Conservation (phyloP, 169 alveolate species). For the Cardiosporidium cionae region DNA sequence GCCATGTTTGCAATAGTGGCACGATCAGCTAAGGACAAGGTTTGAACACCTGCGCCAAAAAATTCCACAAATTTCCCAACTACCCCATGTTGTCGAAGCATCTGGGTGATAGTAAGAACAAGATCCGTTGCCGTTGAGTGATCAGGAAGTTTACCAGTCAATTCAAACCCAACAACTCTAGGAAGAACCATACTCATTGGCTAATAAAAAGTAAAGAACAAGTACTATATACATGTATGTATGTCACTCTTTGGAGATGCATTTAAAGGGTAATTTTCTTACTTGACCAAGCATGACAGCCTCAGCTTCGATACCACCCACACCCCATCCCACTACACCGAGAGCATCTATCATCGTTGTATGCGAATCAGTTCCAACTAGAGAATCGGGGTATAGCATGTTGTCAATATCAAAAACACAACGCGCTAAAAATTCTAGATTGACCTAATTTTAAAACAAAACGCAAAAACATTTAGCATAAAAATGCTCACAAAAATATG, state of each 20-base stretch:
- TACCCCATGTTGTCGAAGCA: conserved; percentile 85
- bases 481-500: too few relatives aligned
- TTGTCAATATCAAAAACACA: conserved; percentile 56
- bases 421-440: conserved; percentile 75
- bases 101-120: conserved; percentile 71
- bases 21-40: conserved; percentile 81
- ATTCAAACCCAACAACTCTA: conserved; percentile 86
- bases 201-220: too few relatives aligned
- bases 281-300: conserved; percentile 94
- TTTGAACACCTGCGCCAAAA: conserved; percentile 81
- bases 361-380: conserved; percentile 91
- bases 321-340: conserved; percentile 94
- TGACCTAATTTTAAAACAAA: too few relatives aligned
- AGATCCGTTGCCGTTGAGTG: conserved; percentile 85
- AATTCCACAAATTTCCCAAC: conserved; percentile 92
- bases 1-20: conserved; percentile 96
- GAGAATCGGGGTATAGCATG: conserved; percentile 80
- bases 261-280: too few relatives aligned
- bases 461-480: too few relatives aligned
- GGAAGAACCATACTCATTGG: conserved; percentile 93
- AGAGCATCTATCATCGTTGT: conserved; percentile 95
- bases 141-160: conserved; percentile 77
- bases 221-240: too few relatives aligned
- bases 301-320: conserved; percentile 96
- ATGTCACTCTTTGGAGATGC: too few relatives aligned